These are phyloP conservation scores for Sugiyamaella boreocaroliniensis DNA, from an alignment of 805 yeast species.

Conservation along the genomic window DNA sequence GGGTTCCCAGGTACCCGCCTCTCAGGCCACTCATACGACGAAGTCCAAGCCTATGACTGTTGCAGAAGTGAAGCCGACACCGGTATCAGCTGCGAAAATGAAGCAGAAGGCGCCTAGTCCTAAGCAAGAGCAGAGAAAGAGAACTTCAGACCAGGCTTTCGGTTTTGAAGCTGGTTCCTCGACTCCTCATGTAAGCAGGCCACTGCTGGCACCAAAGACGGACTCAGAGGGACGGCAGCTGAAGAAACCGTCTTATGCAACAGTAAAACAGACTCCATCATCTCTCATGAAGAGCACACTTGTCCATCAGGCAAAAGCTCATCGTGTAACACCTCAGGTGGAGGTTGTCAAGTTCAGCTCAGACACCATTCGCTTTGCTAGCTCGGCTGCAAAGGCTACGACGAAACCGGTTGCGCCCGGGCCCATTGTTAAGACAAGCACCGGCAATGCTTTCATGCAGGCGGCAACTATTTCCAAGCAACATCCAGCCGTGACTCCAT, in stretches of 20 bases:
- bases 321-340: conserved; percentile 22
- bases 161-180: no score
- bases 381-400: neutral
- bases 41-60: neutral
- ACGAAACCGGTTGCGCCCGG: neutral
- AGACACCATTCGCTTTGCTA: conserved; percentile 28
- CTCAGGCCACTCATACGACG: neutral
- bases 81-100: neutral
- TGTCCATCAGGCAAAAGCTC: conserved; percentile 28
- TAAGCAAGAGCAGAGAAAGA: neutral
- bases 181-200: neutral
- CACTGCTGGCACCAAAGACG: neutral
- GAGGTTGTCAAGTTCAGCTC: conserved; percentile 31
- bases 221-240: neutral
- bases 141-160: neutral
- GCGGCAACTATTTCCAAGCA: conserved; percentile 8
- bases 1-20: no score
- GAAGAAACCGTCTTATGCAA: conserved; percentile 5
- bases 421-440: neutral
- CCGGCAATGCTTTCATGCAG: conserved; percentile 4
- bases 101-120: neutral
- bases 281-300: conserved; percentile 33
- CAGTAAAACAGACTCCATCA: conserved; percentile 16
- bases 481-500: neutral
- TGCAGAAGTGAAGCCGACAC: neutral